phyloP scores from a whole-genome alignment of 108 stramenopile species.

The Fistulifera pelliculosa region DNA sequence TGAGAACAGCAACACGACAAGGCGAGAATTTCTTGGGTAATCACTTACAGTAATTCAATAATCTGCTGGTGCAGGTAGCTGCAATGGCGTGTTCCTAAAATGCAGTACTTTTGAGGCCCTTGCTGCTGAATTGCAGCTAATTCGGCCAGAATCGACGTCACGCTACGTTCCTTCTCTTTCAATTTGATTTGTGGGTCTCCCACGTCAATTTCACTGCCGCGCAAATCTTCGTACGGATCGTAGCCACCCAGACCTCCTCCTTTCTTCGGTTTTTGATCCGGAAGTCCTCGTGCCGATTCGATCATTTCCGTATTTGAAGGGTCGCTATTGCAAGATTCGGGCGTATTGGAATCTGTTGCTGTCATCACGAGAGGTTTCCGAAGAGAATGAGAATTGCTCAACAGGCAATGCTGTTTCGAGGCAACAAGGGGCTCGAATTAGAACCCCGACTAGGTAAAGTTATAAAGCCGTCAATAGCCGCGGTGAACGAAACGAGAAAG shows the following conservation, averaged over 20 bases:
- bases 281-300: too few relatives aligned
- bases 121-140: constrained; percentile 86
- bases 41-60: constrained; percentile 82
- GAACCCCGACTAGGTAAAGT: too few relatives aligned
- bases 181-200: constrained; percentile 57
- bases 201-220: constrained; percentile 24
- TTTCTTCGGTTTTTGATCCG: neutral
- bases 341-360: too few relatives aligned
- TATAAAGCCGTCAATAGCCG: too few relatives aligned
- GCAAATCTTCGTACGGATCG: constrained; percentile 29
- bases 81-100: constrained; percentile 91
- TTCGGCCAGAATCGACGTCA: constrained; percentile 82
- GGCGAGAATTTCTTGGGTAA: neutral
- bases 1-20: constrained; percentile 3
- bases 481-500: too few relatives aligned
- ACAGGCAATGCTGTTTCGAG: too few relatives aligned
- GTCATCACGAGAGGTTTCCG: too few relatives aligned
- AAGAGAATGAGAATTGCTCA: too few relatives aligned
- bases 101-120: constrained; percentile 88
- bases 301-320: too few relatives aligned
- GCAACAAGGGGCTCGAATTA: too few relatives aligned
- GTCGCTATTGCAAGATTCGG: too few relatives aligned
- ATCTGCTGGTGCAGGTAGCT: constrained; percentile 92
- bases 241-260: constrained; percentile 26
- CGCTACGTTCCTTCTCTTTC: constrained; percentile 47